phyloP scores from a whole-genome alignment of 2,329 filamentous ascomycete species.

The Venturiaceae sp. region DNA sequence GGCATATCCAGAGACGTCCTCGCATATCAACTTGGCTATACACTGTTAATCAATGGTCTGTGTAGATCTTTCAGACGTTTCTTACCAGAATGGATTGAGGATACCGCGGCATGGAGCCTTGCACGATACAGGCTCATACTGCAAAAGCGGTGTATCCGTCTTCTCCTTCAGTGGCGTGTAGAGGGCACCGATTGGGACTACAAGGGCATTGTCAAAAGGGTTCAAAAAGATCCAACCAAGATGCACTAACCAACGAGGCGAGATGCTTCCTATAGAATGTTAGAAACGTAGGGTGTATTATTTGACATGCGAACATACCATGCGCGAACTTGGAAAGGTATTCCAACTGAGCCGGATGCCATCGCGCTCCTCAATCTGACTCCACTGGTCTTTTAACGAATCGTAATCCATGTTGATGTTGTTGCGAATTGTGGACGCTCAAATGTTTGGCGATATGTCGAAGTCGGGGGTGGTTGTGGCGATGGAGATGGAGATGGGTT shows the following conservation, averaged over 20 bases:
- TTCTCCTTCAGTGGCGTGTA: constrained; percentile 97
- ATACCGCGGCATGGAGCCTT: constrained; percentile 93
- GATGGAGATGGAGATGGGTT: constrained; percentile 4
- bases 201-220: constrained; percentile 10
- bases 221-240: not conserved
- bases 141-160: constrained; percentile 74
- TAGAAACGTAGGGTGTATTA: constrained; percentile 8
- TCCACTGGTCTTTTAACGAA: constrained; percentile 89
- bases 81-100: constrained; percentile 92
- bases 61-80: constrained; percentile 6
- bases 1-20: constrained; percentile 79
- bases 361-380: constrained; percentile 92
- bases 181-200: constrained; percentile 85
- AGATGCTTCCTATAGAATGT: constrained; percentile 65
- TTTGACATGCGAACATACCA: constrained; percentile 42
- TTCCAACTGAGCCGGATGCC: constrained; percentile 97
- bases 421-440: not conserved
- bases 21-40: constrained; percentile 72
- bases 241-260: constrained; percentile 54
- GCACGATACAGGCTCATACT: constrained; percentile 95
- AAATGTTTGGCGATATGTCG: constrained; percentile 2
- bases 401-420: constrained; percentile 73
- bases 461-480: constrained; percentile 7
- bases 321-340: constrained; percentile 93
- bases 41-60: constrained; percentile 15